These are phyloP conservation scores for Quercus alba DNA, from an alignment of 306 rosid species.

Conservation along the genomic window DNA sequence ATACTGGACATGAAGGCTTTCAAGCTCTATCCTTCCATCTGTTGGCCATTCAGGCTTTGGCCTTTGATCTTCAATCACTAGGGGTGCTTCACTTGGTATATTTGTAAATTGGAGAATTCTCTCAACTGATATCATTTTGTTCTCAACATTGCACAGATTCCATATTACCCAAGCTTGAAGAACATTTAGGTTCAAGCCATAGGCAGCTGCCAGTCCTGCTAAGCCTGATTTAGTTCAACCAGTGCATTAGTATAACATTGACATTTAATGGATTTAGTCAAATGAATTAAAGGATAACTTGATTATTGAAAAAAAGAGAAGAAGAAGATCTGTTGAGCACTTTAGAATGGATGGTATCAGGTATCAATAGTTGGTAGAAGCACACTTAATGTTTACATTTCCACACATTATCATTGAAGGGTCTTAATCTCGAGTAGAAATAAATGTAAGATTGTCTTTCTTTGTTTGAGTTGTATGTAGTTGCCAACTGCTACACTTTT, in stretches of 20 bases:
- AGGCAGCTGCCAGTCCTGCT: conserved; percentile 82
- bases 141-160: conserved; percentile 89
- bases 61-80: conserved; percentile 44
- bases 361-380: no score
- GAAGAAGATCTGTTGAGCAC: neutral
- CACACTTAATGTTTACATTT: no score
- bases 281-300: neutral
- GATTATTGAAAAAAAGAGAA: neutral
- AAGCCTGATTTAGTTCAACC: conserved; percentile 52
- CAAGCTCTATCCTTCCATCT: conserved; percentile 62
- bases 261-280: neutral
- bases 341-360: neutral
- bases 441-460: neutral
- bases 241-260: neutral
- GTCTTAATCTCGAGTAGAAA: neutral
- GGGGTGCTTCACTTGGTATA: conserved; percentile 70
- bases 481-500: neutral
- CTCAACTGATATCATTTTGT: conserved; percentile 90
- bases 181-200: conserved; percentile 71
- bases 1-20: conserved; percentile 57
- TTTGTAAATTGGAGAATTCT: conserved; percentile 71
- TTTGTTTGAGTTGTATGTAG: neutral
- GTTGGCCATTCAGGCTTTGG: conserved; percentile 75
- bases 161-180: conserved; percentile 92
- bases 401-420: neutral